Evolutionary conservation across 2,329 filamentous ascomycete genomes (phyloP).

Genomic region (Nemania serpens): DNA sequence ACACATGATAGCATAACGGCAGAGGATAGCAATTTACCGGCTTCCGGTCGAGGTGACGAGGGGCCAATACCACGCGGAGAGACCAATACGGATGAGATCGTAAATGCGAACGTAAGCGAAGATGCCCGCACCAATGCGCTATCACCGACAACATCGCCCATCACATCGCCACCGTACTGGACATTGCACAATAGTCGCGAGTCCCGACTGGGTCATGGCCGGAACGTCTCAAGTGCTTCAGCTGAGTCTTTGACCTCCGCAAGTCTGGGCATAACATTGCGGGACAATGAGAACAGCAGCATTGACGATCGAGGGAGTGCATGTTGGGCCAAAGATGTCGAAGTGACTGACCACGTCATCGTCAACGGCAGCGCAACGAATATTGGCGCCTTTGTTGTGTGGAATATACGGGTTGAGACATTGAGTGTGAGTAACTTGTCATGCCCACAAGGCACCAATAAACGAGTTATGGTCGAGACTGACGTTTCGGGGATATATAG

Average conservation of each 20-base stretch:
- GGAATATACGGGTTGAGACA: constrained; percentile 88
- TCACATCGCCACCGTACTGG: constrained; percentile 48
- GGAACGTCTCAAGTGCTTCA: constrained; percentile 53
- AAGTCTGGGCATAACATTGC: constrained; percentile 61
- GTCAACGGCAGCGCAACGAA: constrained; percentile 62
- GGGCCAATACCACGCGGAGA: constrained; percentile 5
- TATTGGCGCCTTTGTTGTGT: constrained; percentile 91
- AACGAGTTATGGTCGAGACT: background rate
- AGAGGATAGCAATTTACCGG: background rate
- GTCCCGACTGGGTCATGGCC: constrained; percentile 40
- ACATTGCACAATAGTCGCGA: constrained; percentile 27
- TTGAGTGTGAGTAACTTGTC: constrained; percentile 65
- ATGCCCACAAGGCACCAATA: constrained; percentile 27
- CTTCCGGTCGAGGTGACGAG: background rate
- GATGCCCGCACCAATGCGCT: background rate
- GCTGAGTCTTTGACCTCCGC: constrained; percentile 49
- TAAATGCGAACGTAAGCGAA: background rate
- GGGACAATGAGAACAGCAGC: constrained; percentile 63
- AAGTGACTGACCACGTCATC: constrained; percentile 60
- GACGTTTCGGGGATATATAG: constrained; percentile 44
- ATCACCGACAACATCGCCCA: constrained; percentile 24
- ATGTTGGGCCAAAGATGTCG: constrained; percentile 69
- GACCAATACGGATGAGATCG: constrained; percentile 5
- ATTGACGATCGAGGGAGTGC: constrained; percentile 49
- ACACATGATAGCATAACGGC: background rate